phyloP scores from a whole-genome alignment of 768 basidiomycete genomes.

The Tricholoma terreum region DNA sequence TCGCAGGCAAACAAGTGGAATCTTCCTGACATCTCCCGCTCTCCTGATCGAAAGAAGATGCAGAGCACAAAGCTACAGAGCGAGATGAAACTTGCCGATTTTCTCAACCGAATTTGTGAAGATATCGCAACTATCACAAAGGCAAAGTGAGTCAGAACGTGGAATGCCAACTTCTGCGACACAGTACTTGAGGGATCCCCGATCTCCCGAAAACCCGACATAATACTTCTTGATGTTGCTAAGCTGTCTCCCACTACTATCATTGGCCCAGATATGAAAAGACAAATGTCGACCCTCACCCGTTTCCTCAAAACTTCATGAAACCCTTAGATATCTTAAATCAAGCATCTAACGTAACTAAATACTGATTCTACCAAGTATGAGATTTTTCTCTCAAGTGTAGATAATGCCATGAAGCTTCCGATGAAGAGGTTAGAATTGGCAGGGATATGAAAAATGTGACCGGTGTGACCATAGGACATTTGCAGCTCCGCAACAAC shows the following conservation, averaged over 20 bases:
- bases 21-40: no score
- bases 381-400: neutral
- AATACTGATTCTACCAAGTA: neutral
- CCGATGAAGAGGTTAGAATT: neutral
- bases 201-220: no score
- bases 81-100: neutral
- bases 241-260: neutral
- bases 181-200: no score
- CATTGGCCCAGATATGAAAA: conserved; percentile 12
- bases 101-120: neutral
- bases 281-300: neutral
- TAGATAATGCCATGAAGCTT: neutral
- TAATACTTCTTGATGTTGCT: neutral
- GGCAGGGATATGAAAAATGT: neutral
- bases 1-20: no score
- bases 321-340: neutral
- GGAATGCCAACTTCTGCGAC: no score
- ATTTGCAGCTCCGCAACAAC: neutral
- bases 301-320: neutral
- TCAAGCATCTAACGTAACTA: neutral
- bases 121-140: neutral
- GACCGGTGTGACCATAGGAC: neutral
- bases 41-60: no score
- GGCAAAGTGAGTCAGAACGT: neutral
- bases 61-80: neutral